Conservation (phyloP, 2,329 filamentous ascomycete species). For the Aspergillus hortae region DNA sequence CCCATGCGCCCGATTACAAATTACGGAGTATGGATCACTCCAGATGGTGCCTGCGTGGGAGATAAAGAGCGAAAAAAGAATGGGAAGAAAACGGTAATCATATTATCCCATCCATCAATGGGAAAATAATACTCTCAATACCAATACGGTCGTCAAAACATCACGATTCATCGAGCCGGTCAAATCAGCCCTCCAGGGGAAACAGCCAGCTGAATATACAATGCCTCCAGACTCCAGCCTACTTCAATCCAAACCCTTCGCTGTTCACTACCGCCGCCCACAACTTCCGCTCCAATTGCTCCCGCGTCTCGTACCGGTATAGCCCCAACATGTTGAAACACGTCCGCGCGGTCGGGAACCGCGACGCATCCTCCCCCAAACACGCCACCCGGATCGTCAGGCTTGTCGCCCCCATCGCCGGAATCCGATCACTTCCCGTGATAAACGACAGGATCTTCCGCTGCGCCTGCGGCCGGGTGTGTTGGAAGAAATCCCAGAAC, state of each 20-base stretch:
- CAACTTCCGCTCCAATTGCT: constrained; percentile 66
- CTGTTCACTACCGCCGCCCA: constrained; percentile 88
- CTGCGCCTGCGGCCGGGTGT: constrained; percentile 64
- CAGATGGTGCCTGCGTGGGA: background rate
- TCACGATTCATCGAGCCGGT: background rate
- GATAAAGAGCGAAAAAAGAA: background rate
- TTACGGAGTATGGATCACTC: too few species aligned
- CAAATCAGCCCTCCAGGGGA: background rate
- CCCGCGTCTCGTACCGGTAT: constrained; percentile 65
- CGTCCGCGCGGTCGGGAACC: constrained; percentile 82
- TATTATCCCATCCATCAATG: too few species aligned
- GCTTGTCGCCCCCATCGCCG: constrained; percentile 79
- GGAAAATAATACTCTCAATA: background rate
- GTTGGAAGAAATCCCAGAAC: constrained; percentile 84
- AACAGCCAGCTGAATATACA: too few species aligned
- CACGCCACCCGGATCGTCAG: constrained; percentile 73
- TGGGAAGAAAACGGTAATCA: background rate
- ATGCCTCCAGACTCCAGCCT: background rate
- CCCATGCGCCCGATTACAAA: background rate
- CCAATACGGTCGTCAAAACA: background rate
- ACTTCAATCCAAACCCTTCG: constrained; percentile 85
- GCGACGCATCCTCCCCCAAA: constrained; percentile 67
- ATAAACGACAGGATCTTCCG: constrained; percentile 79
- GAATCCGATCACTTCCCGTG: constrained; percentile 85
- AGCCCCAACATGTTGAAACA: constrained; percentile 85